Evolutionary conservation across 192 early-diverging fungal genomes (phyloP).

Genomic region (Anaeromyces robustus): DNA sequence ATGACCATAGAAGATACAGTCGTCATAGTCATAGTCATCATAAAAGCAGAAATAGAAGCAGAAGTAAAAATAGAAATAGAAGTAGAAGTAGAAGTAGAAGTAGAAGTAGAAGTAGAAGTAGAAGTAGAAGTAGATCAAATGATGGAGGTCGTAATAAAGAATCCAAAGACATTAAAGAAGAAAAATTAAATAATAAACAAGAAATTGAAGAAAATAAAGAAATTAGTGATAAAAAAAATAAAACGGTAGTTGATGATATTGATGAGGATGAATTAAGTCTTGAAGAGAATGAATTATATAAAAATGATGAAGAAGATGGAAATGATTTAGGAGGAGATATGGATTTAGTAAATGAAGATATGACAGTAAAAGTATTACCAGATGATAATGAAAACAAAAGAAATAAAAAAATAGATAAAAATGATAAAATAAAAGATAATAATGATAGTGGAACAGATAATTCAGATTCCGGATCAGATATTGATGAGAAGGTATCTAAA

Average conservation of each 20-base stretch:
- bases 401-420: not conserved
- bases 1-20: conserved; percentile 2
- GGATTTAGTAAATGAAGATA: not conserved
- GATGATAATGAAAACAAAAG: not conserved
- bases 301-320: not conserved
- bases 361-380: not conserved
- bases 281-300: not conserved
- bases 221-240: not conserved
- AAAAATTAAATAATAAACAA: not conserved
- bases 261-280: not conserved
- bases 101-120: no score
- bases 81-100: not conserved
- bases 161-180: not conserved
- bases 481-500: not conserved
- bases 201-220: not conserved
- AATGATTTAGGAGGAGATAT: not conserved
- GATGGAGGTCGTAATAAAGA: no score
- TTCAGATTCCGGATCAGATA: not conserved
- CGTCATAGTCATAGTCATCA: conserved; percentile 9
- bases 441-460: not conserved
- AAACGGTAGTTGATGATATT: not conserved
- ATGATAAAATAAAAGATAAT: not conserved
- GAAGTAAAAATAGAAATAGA: not conserved
- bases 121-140: no score
- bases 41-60: conserved; percentile 6